A percentile compares a stretch with the other conserved stretches of the same genome.
phyloP scores from a whole-genome alignment of 768 basidiomycete species.

The Candolleomyces eurysporus region DNA sequence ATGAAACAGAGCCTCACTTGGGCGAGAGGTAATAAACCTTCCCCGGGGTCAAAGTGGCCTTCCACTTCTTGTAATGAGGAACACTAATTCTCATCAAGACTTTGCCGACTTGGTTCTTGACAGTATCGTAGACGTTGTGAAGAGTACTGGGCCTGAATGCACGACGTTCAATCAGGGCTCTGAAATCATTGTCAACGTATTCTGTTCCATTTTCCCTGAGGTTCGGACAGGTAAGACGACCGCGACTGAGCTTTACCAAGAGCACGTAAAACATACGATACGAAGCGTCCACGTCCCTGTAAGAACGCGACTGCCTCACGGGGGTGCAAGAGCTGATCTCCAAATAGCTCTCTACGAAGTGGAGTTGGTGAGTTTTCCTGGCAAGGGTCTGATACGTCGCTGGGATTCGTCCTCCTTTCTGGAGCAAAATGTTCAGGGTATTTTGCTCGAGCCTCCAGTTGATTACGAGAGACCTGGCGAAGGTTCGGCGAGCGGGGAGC shows the following conservation, averaged over 20 bases:
- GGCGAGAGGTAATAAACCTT: slow-evolving; percentile 12
- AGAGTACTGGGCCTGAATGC: neutral
- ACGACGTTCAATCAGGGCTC: neutral
- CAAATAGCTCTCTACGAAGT: neutral
- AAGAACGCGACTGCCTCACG: neutral
- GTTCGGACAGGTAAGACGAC: neutral
- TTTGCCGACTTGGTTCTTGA: slow-evolving; percentile 14
- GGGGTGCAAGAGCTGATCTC: neutral
- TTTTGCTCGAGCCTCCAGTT: neutral
- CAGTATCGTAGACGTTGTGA: slow-evolving; percentile 6
- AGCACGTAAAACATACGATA: neutral
- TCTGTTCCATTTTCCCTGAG: neutral
- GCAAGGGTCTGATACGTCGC: neutral
- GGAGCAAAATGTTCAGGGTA: neutral
- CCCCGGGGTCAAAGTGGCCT: slow-evolving; percentile 7
- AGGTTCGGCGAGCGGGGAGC: too few species aligned
- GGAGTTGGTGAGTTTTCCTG: neutral
- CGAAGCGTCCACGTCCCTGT: neutral
- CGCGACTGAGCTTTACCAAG: neutral
- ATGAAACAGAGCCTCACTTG: slow-evolving; percentile 1
- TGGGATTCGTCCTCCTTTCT: neutral
- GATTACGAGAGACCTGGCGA: neutral
- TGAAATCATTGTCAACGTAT: neutral
- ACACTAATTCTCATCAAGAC: slow-evolving; percentile 13
- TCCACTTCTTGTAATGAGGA: slow-evolving; percentile 19